phyloP scores from a whole-genome alignment of 2,329 filamentous ascomycete species.

The Grosmannia huntii region DNA sequence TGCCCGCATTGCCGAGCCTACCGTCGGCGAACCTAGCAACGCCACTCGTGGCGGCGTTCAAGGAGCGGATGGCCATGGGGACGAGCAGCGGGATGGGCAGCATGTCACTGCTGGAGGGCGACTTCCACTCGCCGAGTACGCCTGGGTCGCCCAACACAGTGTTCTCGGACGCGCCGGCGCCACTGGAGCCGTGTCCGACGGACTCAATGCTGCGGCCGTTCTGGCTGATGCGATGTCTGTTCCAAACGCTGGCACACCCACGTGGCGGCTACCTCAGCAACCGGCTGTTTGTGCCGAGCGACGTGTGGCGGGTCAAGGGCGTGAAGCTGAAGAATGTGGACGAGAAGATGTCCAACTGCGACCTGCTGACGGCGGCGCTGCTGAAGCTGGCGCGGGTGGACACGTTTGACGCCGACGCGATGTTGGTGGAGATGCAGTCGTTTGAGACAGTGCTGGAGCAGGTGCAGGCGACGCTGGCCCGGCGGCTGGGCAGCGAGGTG shows the following conservation, averaged over 20 bases:
- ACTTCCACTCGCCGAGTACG: constrained; percentile 56
- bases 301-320: constrained; percentile 87
- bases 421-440: constrained; percentile 87
- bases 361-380: constrained; percentile 78
- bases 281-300: constrained; percentile 80
- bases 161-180: constrained; percentile 54
- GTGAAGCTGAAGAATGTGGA: constrained; percentile 87
- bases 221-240: constrained; percentile 92
- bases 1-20: constrained; percentile 46
- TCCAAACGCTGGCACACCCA: constrained; percentile 83
- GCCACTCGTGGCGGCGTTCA: constrained; percentile 50
- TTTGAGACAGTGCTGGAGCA: constrained; percentile 79
- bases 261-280: constrained; percentile 85
- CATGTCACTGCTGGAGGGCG: constrained; percentile 70
- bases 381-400: constrained; percentile 75
- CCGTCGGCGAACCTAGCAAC: constrained; percentile 58
- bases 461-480: constrained; percentile 60
- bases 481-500: constrained; percentile 88
- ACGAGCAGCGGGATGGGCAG: constrained; percentile 49
- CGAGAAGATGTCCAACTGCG: constrained; percentile 87
- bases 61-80: constrained; percentile 32
- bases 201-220: constrained; percentile 86
- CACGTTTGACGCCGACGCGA: constrained; percentile 78
- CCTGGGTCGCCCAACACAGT: constrained; percentile 51
- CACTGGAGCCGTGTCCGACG: constrained; percentile 83